phyloP scores from a whole-genome alignment of 208 protist species.

The Trichomonas tenax region DNA sequence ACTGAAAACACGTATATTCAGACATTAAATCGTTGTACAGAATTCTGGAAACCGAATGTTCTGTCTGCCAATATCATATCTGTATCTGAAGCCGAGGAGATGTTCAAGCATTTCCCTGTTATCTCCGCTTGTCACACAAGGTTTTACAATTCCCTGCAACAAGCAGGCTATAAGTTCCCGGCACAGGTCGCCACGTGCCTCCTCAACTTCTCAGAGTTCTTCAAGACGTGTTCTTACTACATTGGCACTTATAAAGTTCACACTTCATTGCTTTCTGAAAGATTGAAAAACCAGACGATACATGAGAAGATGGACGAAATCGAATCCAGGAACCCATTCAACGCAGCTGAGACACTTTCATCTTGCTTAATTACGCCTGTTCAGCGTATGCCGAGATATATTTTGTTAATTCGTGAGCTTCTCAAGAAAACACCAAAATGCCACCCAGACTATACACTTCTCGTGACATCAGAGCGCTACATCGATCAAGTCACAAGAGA shows the following conservation, averaged over 20 bases:
- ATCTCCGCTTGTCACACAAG: not conserved
- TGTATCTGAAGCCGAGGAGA: not conserved
- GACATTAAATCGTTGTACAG: not conserved
- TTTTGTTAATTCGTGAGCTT: conserved; percentile 21
- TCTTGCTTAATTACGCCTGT: not conserved
- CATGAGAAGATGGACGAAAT: not conserved
- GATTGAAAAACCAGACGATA: not conserved
- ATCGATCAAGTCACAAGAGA: not conserved
- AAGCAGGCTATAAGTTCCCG: not conserved
- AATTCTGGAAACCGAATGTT: not conserved
- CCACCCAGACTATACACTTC: not conserved
- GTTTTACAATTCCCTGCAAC: not conserved
- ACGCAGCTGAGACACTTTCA: not conserved
- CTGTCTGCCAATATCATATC: not conserved
- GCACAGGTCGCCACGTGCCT: not conserved
- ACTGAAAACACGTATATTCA: not conserved
- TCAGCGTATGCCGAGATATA: conserved; percentile 28
- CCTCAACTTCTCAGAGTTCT: not conserved
- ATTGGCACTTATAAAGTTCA: not conserved
- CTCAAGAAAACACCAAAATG: not conserved
- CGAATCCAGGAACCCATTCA: not conserved
- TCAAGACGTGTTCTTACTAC: not conserved
- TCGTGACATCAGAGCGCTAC: not conserved
- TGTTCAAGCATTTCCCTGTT: not conserved
- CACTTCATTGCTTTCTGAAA: not conserved